Evolutionary conservation across 2,329 filamentous ascomycete species (phyloP).

Genomic region (Cylindrodendrum hubeiense): DNA sequence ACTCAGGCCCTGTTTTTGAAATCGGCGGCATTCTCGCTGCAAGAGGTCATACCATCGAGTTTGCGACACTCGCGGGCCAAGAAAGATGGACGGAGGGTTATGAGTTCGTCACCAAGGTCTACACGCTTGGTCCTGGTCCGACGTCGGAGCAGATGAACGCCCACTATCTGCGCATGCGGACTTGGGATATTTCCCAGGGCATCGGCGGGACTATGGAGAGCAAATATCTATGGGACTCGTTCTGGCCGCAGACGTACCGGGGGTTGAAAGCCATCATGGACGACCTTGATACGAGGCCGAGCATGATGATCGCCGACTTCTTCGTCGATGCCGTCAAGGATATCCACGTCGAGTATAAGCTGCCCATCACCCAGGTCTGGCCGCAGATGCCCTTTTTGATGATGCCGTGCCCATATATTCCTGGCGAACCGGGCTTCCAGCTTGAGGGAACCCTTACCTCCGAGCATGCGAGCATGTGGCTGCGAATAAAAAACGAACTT

Average conservation of each 20-base stretch:
- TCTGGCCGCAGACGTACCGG: constrained; percentile 46
- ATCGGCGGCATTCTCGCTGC: constrained; percentile 44
- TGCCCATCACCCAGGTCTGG: constrained; percentile 53
- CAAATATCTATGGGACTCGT: constrained; percentile 51
- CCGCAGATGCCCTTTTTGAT: constrained; percentile 55
- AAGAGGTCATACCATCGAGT: constrained; percentile 49
- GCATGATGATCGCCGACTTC: constrained; percentile 56
- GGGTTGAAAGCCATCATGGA: constrained; percentile 27
- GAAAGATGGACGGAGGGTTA: constrained; percentile 48
- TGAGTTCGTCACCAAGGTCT: constrained; percentile 44
- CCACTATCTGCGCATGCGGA: constrained; percentile 49
- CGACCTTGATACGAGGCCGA: constrained; percentile 43
- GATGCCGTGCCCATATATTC: constrained; percentile 53
- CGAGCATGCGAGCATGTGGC: constrained; percentile 52
- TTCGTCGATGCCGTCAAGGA: constrained; percentile 55
- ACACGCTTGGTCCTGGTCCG: constrained; percentile 45
- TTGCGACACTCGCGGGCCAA: constrained; percentile 51
- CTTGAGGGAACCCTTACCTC: constrained; percentile 51
- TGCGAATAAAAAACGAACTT: constrained; percentile 51
- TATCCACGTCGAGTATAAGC: constrained; percentile 48
- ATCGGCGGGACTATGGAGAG: constrained; percentile 44
- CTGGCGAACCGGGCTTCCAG: constrained; percentile 56
- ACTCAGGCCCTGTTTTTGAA: constrained; percentile 46
- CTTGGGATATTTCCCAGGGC: constrained; percentile 46
- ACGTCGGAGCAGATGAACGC: constrained; percentile 39